phyloP scores from a whole-genome alignment of 2,329 filamentous ascomycete genomes.

The Drechslerella coelobrocha region DNA sequence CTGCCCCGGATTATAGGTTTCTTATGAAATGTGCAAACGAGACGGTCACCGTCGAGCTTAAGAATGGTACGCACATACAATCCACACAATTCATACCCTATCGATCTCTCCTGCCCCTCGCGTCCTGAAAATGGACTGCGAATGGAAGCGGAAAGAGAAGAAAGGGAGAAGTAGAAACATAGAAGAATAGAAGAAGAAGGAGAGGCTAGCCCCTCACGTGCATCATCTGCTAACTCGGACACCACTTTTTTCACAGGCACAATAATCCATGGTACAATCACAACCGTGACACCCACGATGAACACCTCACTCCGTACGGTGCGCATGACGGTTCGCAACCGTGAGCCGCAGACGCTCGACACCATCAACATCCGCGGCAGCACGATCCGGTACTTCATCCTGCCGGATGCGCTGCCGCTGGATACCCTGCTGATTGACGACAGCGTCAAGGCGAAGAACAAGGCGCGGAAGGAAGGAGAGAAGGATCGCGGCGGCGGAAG shows the following conservation, averaged over 20 bases:
- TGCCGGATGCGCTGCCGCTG: slow-evolving; percentile 91
- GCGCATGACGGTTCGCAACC: slow-evolving; percentile 91
- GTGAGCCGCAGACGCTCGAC: slow-evolving; percentile 86
- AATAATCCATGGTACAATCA: slow-evolving; percentile 95
- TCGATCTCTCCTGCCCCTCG: slow-evolving; percentile 11
- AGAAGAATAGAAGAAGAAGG: too few species aligned
- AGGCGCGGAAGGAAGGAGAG: slow-evolving; percentile 87
- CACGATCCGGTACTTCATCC: slow-evolving; percentile 94
- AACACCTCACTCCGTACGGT: slow-evolving; percentile 94
- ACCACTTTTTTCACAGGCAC: slow-evolving; percentile 75
- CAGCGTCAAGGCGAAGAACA: slow-evolving; percentile 98
- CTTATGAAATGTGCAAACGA: slow-evolving; percentile 99
- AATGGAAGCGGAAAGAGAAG: too few species aligned
- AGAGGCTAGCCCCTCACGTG: too few species aligned
- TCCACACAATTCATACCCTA: slow-evolving; percentile 7
- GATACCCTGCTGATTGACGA: slow-evolving; percentile 97
- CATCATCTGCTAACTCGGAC: slow-evolving; percentile 32
- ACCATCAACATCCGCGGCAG: slow-evolving; percentile 96
- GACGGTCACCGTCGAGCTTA: slow-evolving; percentile 96
- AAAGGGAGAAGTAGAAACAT: too few species aligned
- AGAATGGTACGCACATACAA: slow-evolving; percentile 74
- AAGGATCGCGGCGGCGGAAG: slow-evolving; percentile 66
- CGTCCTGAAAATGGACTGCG: too few species aligned
- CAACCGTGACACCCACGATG: slow-evolving; percentile 96
- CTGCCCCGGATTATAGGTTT: slow-evolving; percentile 69